phyloP scores from a whole-genome alignment of 768 basidiomycete genomes.

The Coprinellus aureogranulatus region DNA sequence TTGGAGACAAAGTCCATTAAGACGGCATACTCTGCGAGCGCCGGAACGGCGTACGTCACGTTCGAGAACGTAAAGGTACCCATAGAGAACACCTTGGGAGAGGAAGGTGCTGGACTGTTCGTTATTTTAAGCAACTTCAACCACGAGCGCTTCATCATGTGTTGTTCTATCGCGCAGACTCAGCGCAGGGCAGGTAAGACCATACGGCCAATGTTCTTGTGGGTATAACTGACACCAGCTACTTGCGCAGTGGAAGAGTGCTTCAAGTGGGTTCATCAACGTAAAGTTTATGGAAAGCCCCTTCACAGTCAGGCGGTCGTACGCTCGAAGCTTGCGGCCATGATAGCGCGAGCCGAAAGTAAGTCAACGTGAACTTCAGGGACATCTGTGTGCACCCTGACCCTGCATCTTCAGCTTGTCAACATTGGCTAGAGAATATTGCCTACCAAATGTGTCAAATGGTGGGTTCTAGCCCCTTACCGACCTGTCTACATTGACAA shows the following conservation, averaged over 20 bases:
- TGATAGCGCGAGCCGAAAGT: slow-evolving; percentile 76
- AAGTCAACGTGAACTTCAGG: slow-evolving; percentile 4
- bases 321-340: slow-evolving; percentile 79
- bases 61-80: slow-evolving; percentile 87
- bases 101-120: slow-evolving; percentile 36
- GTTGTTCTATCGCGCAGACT: slow-evolving; percentile 63
- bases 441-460: slow-evolving; percentile 89
- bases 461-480: slow-evolving; percentile 32
- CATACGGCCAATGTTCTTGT: not conserved
- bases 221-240: not conserved
- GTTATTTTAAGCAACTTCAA: slow-evolving; percentile 78
- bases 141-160: slow-evolving; percentile 94
- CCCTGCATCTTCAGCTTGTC: slow-evolving; percentile 44
- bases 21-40: slow-evolving; percentile 76
- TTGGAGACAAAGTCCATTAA: slow-evolving; percentile 59
- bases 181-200: slow-evolving; percentile 31
- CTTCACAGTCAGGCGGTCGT: slow-evolving; percentile 84
- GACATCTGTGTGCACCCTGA: not conserved
- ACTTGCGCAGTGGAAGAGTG: slow-evolving; percentile 69
- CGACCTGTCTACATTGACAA: not conserved
- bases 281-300: slow-evolving; percentile 90
- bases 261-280: slow-evolving; percentile 85
- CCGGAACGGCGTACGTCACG: slow-evolving; percentile 83
- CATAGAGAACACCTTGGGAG: slow-evolving; percentile 74
- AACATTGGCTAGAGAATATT: slow-evolving; percentile 83